Evolutionary conservation across 129 eudicot genomes (phyloP).

Genomic region (Kitagawia praeruptora): DNA sequence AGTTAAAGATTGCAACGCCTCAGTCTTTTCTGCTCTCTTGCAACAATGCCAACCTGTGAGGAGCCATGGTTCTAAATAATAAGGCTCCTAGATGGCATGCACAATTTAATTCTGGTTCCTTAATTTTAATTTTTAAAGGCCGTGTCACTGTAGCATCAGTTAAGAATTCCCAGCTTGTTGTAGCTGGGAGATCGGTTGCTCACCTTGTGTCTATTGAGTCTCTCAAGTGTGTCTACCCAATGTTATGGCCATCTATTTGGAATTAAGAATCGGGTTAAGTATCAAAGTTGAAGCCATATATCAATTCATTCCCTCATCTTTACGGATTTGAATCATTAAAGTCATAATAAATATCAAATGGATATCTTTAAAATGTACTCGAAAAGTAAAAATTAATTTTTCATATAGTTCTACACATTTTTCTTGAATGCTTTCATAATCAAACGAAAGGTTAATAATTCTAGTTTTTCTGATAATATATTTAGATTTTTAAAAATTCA

Average conservation of each 20-base stretch:
- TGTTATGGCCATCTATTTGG: background rate
- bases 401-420: no score
- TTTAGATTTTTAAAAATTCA: no score
- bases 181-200: slow-evolving; percentile 20
- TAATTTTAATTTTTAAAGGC: slow-evolving; percentile 72
- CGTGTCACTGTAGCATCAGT: slow-evolving; percentile 49
- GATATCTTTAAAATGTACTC: no score
- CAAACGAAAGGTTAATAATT: no score
- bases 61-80: slow-evolving; percentile 59
- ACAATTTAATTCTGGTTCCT: slow-evolving; percentile 93
- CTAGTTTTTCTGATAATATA: no score
- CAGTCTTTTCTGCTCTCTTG: slow-evolving; percentile 19
- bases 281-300: no score
- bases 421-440: no score
- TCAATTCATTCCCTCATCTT: no score
- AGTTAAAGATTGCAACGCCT: slow-evolving; percentile 19
- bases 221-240: background rate
- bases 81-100: slow-evolving; percentile 96
- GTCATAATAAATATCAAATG: no score
- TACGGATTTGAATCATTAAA: no score
- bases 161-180: slow-evolving; percentile 93
- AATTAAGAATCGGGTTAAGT: no score
- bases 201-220: background rate
- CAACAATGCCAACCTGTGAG: slow-evolving; percentile 12
- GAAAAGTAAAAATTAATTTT: no score